Percentiles rank a stretch among this genome's conserved stretches.
phyloP scores from a whole-genome alignment of 1,139 yeast species.

The Scheffersomyces parashehatae region DNA sequence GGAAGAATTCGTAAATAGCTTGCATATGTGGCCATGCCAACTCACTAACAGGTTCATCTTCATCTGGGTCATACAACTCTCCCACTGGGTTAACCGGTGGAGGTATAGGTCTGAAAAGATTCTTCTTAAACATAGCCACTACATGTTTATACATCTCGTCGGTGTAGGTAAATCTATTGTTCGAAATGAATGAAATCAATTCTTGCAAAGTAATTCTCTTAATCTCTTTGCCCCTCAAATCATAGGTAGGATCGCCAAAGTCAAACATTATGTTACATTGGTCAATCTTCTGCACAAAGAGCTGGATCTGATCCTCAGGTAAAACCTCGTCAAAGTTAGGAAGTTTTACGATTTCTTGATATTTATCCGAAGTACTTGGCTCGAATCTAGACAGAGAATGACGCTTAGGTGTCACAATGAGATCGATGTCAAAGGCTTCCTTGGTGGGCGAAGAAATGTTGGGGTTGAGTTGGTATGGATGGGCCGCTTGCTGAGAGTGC shows the following conservation, averaged over 20 bases:
- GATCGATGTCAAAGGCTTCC: conserved; percentile 46
- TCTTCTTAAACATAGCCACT: conserved; percentile 84
- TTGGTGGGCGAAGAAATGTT: conserved; percentile 44
- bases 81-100: conserved; percentile 98
- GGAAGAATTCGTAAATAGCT: conserved; percentile 88
- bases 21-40: conserved; percentile 99
- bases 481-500: conserved; percentile 32
- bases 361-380: conserved; percentile 64
- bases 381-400: conserved; percentile 94
- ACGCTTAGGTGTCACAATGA: conserved; percentile 73
- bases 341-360: conserved; percentile 69
- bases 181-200: conserved; percentile 81
- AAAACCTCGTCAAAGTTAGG: conserved; percentile 91
- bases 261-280: conserved; percentile 95
- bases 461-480: conserved; percentile 37
- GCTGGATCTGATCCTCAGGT: conserved; percentile 78
- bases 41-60: conserved; percentile 96
- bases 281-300: conserved; percentile 84
- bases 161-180: conserved; percentile 79
- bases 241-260: conserved; percentile 89
- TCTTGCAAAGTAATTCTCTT: conserved; percentile 86
- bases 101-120: conserved; percentile 92
- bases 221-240: conserved; percentile 88
- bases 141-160: conserved; percentile 90
- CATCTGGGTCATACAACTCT: conserved; percentile 96